Conservation (phyloP, 2,329 filamentous ascomycete genomes). For the Exophiala sp. region DNA sequence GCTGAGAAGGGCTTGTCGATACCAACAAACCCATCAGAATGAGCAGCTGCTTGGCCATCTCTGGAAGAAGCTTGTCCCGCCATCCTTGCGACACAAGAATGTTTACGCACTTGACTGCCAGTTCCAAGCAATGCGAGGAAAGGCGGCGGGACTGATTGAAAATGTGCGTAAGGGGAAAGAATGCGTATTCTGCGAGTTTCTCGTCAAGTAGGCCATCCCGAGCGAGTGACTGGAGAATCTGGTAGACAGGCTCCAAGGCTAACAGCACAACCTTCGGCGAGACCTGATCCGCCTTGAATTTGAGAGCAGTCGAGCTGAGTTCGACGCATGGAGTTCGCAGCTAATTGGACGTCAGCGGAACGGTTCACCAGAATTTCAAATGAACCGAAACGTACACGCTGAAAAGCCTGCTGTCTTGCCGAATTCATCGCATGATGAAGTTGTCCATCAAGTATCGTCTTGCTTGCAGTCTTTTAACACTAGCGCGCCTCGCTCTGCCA, state of each 20-base stretch:
- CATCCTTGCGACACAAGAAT: slow-evolving; percentile 75
- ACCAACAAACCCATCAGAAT: slow-evolving; percentile 79
- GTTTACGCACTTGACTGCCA: slow-evolving; percentile 70
- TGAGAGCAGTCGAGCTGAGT: slow-evolving; percentile 53
- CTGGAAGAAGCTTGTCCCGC: slow-evolving; percentile 65
- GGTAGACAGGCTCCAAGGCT: slow-evolving; percentile 45
- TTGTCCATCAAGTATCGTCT: background rate
- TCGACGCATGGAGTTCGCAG: slow-evolving; percentile 59
- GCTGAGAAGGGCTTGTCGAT: slow-evolving; percentile 64
- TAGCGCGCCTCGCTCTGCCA: too few species aligned
- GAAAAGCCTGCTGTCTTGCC: slow-evolving; percentile 40
- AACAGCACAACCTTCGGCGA: slow-evolving; percentile 47
- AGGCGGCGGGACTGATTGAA: slow-evolving; percentile 72
- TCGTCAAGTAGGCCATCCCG: slow-evolving; percentile 58
- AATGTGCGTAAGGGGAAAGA: slow-evolving; percentile 86
- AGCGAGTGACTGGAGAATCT: slow-evolving; percentile 39
- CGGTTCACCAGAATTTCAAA: background rate
- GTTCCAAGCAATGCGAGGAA: slow-evolving; percentile 66
- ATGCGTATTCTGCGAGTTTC: slow-evolving; percentile 88
- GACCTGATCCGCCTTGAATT: slow-evolving; percentile 46
- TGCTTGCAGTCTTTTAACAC: too few species aligned
- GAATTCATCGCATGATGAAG: slow-evolving; percentile 33
- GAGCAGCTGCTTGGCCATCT: slow-evolving; percentile 78
- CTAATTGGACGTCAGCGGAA: slow-evolving; percentile 30
- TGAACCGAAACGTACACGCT: slow-evolving; percentile 33